These are phyloP conservation scores for Fusarium cicatricum DNA, from an alignment of 2,329 filamentous ascomycete genomes.

Conservation along the genomic window DNA sequence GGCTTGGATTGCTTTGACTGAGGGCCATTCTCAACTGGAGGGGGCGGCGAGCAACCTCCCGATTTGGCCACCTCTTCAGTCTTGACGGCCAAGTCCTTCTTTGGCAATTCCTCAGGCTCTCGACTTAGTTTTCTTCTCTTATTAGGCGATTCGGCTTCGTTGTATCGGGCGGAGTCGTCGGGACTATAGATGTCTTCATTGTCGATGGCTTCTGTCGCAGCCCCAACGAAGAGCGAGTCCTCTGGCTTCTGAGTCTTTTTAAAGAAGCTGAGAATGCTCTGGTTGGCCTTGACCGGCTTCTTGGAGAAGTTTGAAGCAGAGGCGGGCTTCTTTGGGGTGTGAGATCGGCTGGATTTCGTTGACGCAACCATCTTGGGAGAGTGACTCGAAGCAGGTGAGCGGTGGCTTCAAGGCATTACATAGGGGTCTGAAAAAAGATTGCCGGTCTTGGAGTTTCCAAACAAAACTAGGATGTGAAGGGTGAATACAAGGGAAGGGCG, in stretches of 20 bases:
- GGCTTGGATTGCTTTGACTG: constrained; percentile 32
- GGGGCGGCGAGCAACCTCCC: constrained; percentile 43
- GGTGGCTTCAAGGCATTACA: not conserved
- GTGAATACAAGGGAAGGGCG: not conserved
- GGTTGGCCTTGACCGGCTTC: constrained; percentile 58
- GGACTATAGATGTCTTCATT: constrained; percentile 42
- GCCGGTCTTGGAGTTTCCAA: not conserved
- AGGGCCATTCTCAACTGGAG: constrained; percentile 42
- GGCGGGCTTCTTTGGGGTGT: constrained; percentile 45
- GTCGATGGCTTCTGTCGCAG: constrained; percentile 25
- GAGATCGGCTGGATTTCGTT: constrained; percentile 45
- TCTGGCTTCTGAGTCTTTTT: constrained; percentile 71
- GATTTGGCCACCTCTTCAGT: not conserved
- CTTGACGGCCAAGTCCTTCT: constrained; percentile 10
- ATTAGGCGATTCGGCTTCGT: constrained; percentile 46
- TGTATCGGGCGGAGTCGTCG: constrained; percentile 43
- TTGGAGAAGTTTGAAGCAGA: constrained; percentile 40
- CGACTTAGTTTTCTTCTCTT: constrained; percentile 44
- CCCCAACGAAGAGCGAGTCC: constrained; percentile 64
- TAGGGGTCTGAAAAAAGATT: not conserved
- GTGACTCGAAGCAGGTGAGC: not conserved
- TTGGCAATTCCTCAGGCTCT: constrained; percentile 18
- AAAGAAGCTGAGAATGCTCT: constrained; percentile 78
- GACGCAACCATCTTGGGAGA: constrained; percentile 46
- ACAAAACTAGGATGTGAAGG: not conserved